Evolutionary conservation across 2,329 filamentous ascomycete genomes (phyloP).

Genomic region (Furcasterigmium sp.): DNA sequence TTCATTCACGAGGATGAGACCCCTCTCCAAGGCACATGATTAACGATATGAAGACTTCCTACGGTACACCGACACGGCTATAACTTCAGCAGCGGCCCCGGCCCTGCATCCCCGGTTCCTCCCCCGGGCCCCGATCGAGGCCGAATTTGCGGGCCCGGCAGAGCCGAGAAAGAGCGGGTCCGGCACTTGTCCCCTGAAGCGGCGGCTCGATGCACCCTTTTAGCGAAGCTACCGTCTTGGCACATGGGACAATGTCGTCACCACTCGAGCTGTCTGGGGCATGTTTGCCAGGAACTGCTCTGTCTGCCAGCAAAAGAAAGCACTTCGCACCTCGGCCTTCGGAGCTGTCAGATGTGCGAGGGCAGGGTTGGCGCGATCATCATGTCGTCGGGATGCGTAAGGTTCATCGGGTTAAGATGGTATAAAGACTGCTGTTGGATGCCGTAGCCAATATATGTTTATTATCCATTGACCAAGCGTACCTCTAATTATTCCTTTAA

Average conservation of each 20-base stretch:
- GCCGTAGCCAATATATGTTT: no score
- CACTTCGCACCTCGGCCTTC: slow-evolving; percentile 11
- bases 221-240: slow-evolving; percentile 1
- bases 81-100: no score
- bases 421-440: no score
- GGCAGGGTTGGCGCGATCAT: slow-evolving; percentile 10
- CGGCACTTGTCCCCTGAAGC: not conserved
- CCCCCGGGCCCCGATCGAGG: no score
- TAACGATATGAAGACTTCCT: no score
- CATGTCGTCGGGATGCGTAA: not conserved
- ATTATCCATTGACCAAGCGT: no score
- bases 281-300: not conserved
- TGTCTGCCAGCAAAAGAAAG: not conserved
- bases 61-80: no score
- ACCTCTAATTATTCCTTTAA: no score
- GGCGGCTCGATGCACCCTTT: not conserved
- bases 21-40: no score
- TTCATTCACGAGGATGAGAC: no score
- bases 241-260: slow-evolving; percentile 7
- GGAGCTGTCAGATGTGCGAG: slow-evolving; percentile 4
- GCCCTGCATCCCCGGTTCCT: not conserved
- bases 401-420: no score
- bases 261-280: slow-evolving; percentile 1
- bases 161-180: slow-evolving; percentile 6
- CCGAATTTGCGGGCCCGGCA: no score